A percentile compares a stretch with the other conserved stretches of the same genome.
These are phyloP conservation scores for Gilbertella persicaria DNA, from an alignment of 371 early-diverging fungal species.

Conservation along the genomic window DNA sequence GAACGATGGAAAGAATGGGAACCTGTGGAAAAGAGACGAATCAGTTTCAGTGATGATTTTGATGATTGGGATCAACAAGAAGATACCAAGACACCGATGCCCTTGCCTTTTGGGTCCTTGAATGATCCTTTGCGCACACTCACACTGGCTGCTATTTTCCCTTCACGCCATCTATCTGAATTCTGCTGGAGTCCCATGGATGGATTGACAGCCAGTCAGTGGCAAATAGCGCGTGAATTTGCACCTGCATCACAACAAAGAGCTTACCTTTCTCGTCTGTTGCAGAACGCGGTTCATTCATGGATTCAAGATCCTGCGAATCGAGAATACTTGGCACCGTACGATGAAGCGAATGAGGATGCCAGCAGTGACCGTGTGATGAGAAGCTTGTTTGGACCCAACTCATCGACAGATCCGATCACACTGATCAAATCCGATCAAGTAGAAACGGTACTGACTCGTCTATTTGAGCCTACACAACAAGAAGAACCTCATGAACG, in stretches of 20 bases:
- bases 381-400: conserved; percentile 24
- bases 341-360: conserved; percentile 14
- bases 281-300: conserved; percentile 62
- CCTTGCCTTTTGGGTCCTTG: conserved; percentile 67
- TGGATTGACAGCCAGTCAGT: conserved; percentile 61
- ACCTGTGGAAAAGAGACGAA: conserved; percentile 13
- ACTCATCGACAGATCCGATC: neutral
- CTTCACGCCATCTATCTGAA: conserved; percentile 55
- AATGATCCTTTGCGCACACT: conserved; percentile 73
- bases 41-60: conserved; percentile 30
- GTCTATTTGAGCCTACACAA: conserved; percentile 18
- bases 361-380: conserved; percentile 8
- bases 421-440: conserved; percentile 28
- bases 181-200: conserved; percentile 55
- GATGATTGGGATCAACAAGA: conserved; percentile 25
- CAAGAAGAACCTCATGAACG: conserved; percentile 14
- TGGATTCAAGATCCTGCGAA: conserved; percentile 62
- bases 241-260: conserved; percentile 57
- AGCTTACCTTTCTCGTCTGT: conserved; percentile 54
- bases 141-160: conserved; percentile 65
- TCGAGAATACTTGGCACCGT: conserved; percentile 44
- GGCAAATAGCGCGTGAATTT: conserved; percentile 61
- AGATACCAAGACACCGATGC: conserved; percentile 8
- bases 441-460: conserved; percentile 26
- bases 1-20: conserved; percentile 59